Percentiles rank a stretch among this genome's conserved stretches.
phyloP scores from a whole-genome alignment of 1,284 basidiomycete species.

The Ceratobasidium theobromae region DNA sequence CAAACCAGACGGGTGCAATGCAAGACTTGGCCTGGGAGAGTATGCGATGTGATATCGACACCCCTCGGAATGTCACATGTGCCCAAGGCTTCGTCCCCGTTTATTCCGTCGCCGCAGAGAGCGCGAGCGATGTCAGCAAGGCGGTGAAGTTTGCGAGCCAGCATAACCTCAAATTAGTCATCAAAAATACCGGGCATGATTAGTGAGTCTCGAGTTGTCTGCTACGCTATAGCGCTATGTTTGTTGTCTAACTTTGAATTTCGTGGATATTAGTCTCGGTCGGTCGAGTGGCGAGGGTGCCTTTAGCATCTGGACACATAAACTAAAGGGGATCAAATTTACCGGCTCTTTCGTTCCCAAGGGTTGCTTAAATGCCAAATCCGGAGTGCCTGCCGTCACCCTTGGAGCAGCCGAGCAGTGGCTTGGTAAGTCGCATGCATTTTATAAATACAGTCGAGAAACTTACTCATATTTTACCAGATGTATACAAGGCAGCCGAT shows the following conservation, averaged over 20 bases:
- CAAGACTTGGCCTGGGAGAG: slow-evolving; percentile 14
- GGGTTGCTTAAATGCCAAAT: background rate
- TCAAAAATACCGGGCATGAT: slow-evolving; percentile 28
- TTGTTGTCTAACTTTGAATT: background rate
- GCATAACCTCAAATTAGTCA: background rate
- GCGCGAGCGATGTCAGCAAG: slow-evolving; percentile 6
- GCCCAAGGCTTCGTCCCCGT: slow-evolving; percentile 18
- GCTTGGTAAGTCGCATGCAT: background rate
- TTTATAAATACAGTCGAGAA: background rate
- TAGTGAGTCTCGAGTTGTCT: background rate
- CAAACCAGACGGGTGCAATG: slow-evolving; percentile 1
- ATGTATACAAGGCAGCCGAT: slow-evolving; percentile 29
- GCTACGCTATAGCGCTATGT: background rate
- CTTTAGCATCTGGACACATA: slow-evolving; percentile 28
- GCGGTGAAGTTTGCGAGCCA: slow-evolving; percentile 11
- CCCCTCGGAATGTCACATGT: slow-evolving; percentile 12
- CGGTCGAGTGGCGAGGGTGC: slow-evolving; percentile 29
- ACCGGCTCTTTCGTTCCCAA: slow-evolving; percentile 16
- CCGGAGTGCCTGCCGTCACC: slow-evolving; percentile 17
- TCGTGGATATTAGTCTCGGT: no score
- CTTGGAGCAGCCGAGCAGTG: slow-evolving; percentile 20
- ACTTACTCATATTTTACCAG: background rate
- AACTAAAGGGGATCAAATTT: slow-evolving; percentile 30
- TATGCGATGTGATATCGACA: background rate
- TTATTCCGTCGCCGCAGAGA: slow-evolving; percentile 8